A percentile compares a stretch with the other conserved stretches of the same genome.
Conservation (phyloP, 805 yeast species). For the Teunomyces tritomae region DNA sequence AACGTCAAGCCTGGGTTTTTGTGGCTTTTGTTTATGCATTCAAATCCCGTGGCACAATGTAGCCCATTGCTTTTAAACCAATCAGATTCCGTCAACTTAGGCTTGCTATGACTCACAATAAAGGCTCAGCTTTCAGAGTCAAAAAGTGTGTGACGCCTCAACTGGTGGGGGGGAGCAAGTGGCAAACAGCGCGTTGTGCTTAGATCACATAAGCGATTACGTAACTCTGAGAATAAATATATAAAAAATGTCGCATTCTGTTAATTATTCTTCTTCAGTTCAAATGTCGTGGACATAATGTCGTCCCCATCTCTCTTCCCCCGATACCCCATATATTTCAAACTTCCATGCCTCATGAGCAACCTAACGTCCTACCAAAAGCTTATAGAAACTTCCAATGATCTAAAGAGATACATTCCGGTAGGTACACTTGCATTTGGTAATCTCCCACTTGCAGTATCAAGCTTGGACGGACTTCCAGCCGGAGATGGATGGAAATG, state of each 20-base stretch:
- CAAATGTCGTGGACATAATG: neutral
- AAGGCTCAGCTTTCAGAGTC: no score
- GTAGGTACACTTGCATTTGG: conserved; percentile 49
- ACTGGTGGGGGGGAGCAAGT: no score
- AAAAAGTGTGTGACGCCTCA: no score
- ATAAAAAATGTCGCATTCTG: neutral
- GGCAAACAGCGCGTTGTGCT: no score
- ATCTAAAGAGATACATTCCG: conserved; percentile 37
- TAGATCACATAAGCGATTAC: no score
- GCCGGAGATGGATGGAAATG: conserved; percentile 46
- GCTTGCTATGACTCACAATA: neutral
- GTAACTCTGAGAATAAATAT: no score
- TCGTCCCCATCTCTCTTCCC: neutral
- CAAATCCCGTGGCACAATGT: neutral
- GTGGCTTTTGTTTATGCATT: no score
- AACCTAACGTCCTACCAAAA: conserved; percentile 2
- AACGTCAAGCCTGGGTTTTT: neutral
- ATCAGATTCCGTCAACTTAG: neutral
- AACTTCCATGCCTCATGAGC: neutral
- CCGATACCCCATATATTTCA: no score
- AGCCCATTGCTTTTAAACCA: neutral
- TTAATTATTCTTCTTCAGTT: neutral
- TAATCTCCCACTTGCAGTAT: conserved; percentile 40
- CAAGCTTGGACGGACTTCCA: conserved; percentile 29
- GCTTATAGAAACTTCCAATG: conserved; percentile 35